phyloP scores from a whole-genome alignment of 257 asterid genomes.

The Hygrophila difformis region DNA sequence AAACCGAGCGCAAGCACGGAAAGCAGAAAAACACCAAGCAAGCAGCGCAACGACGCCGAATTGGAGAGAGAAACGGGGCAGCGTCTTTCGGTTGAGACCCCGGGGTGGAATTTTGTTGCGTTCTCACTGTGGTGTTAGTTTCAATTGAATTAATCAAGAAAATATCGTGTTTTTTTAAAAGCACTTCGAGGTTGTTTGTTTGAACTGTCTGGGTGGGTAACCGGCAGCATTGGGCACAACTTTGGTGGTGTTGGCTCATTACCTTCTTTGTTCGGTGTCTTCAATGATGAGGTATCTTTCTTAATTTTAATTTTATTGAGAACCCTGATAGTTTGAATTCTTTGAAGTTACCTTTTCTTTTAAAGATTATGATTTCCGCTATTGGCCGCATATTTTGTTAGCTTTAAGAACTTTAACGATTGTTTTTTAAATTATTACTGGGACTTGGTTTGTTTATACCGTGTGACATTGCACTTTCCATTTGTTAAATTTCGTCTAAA shows the following conservation, averaged over 20 bases:
- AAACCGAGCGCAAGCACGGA: too few relatives aligned
- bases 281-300: neutral
- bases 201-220: neutral
- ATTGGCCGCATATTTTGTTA: too few relatives aligned
- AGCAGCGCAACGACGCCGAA: too few relatives aligned
- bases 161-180: neutral
- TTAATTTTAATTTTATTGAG: neutral
- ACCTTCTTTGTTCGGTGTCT: neutral
- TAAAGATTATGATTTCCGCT: too few relatives aligned
- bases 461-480: neutral
- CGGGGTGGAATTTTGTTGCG: too few relatives aligned
- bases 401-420: neutral
- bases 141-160: too few relatives aligned
- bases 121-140: too few relatives aligned
- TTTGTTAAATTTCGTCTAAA: neutral
- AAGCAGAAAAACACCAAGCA: too few relatives aligned
- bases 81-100: too few relatives aligned
- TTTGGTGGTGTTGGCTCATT: neutral
- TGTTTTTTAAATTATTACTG: neutral
- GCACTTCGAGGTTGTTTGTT: neutral
- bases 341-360: neutral
- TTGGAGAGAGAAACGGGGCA: too few relatives aligned
- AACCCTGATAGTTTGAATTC: neutral
- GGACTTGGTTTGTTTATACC: neutral
- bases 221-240: neutral